Percentiles rank a stretch among this genome's conserved stretches.
Conservation (phyloP, 2,329 filamentous ascomycete genomes). For the Periglandula ipomoeae region DNA sequence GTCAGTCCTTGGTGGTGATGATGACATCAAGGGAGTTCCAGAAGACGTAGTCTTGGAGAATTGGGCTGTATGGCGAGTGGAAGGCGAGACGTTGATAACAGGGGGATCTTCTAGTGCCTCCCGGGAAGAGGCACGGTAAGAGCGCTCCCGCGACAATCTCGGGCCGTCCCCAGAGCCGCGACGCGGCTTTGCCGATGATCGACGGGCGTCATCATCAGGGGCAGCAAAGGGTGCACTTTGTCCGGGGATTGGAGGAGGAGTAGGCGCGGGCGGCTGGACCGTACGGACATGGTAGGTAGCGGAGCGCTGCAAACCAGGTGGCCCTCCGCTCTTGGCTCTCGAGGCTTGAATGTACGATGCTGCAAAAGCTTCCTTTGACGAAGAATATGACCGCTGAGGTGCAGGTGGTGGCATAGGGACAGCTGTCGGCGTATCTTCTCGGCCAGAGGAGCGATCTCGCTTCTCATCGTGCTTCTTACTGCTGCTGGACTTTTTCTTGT, state of each 20-base stretch:
- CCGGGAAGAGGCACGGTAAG: slow-evolving; percentile 21
- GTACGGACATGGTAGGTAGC: slow-evolving; percentile 15
- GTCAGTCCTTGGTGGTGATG: slow-evolving; percentile 24
- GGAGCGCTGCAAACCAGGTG: slow-evolving; percentile 12
- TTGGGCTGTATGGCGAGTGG: slow-evolving; percentile 18
- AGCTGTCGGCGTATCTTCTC: slow-evolving; percentile 21
- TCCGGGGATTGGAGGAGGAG: slow-evolving; percentile 23
- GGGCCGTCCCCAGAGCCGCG: slow-evolving; percentile 23
- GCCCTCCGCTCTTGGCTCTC: slow-evolving; percentile 14
- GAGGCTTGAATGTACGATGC: slow-evolving; percentile 23
- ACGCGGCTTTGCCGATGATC: slow-evolving; percentile 24
- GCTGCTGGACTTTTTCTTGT: slow-evolving; percentile 29
- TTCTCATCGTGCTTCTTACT: slow-evolving; percentile 30
- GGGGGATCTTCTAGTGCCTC: slow-evolving; percentile 24
- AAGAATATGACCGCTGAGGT: slow-evolving; percentile 14
- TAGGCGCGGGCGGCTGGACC: slow-evolving; percentile 24
- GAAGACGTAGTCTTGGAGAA: slow-evolving; percentile 19
- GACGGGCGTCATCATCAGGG: slow-evolving; percentile 23
- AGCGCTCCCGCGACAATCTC: slow-evolving; percentile 17
- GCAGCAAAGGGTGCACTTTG: slow-evolving; percentile 18
- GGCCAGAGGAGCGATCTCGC: slow-evolving; percentile 24
- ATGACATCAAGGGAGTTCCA: slow-evolving; percentile 15
- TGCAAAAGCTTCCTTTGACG: slow-evolving; percentile 16
- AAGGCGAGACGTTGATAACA: slow-evolving; percentile 20
- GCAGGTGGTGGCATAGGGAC: slow-evolving; percentile 13